These are phyloP conservation scores for Haplosporangium sp. DNA, from an alignment of 371 early-diverging fungal species.

Conservation along the genomic window DNA sequence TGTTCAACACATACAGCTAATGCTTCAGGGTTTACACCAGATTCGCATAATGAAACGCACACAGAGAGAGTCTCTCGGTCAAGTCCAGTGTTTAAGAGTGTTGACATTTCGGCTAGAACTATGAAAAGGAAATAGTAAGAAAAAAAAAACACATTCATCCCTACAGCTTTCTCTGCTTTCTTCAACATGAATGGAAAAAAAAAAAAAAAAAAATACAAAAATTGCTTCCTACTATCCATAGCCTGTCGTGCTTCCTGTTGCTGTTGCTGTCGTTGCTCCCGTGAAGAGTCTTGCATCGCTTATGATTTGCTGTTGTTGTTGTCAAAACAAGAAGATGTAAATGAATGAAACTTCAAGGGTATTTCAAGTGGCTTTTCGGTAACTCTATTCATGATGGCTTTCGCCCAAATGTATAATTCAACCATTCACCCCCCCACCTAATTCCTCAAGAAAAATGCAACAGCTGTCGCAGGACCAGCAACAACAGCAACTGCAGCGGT, in stretches of 20 bases:
- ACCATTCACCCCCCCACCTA: too few species aligned
- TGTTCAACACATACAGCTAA: constrained; percentile 66
- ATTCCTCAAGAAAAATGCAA: constrained; percentile 32
- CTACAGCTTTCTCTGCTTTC: too few species aligned
- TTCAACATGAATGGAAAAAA: too few species aligned
- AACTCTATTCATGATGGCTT: background rate
- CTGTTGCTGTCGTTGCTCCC: constrained; percentile 35
- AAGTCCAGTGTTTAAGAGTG: constrained; percentile 77
- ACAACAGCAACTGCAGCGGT: constrained; percentile 30
- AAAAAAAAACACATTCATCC: background rate
- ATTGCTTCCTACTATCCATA: constrained; percentile 42
- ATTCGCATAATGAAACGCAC: constrained; percentile 79
- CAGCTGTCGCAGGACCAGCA: constrained; percentile 29
- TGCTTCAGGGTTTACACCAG: constrained; percentile 88
- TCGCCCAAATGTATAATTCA: background rate
- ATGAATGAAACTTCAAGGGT: background rate
- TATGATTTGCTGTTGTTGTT: constrained; percentile 3
- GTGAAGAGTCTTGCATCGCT: constrained; percentile 36
- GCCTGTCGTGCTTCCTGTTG: constrained; percentile 49
- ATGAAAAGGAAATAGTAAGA: background rate
- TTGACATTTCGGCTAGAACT: constrained; percentile 77
- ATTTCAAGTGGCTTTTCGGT: constrained; percentile 2
- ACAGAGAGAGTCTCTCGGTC: constrained; percentile 78
- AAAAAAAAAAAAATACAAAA: background rate
- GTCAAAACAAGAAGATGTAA: background rate